Conservation (phyloP, 768 basidiomycete genomes). For the Amanita molliuscula region DNA sequence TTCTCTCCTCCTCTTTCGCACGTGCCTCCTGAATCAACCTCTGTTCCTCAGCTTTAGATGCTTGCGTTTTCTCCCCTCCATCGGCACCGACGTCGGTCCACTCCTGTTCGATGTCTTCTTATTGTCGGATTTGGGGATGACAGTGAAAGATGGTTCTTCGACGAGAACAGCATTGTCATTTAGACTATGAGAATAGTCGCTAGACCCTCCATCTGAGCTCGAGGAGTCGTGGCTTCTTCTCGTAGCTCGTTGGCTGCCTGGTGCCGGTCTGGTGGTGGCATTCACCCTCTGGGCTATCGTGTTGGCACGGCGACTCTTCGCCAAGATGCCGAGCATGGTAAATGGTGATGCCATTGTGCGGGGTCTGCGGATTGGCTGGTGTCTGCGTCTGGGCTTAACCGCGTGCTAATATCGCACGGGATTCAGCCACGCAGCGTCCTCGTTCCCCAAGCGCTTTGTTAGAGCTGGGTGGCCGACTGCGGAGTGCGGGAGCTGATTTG, state of each 20-base stretch:
- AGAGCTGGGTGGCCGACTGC: neutral
- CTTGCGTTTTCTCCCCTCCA: neutral
- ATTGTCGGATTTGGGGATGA: neutral
- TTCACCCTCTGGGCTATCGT: neutral
- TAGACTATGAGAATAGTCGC: neutral
- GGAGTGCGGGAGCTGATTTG: neutral
- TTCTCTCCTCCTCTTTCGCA: neutral
- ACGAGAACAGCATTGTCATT: neutral
- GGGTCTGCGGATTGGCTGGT: neutral
- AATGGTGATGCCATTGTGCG: constrained; percentile 3
- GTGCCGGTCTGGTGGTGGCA: neutral
- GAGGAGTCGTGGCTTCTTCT: neutral
- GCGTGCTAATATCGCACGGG: neutral
- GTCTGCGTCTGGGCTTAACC: neutral
- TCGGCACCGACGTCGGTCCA: constrained; percentile 4
- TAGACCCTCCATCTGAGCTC: neutral
- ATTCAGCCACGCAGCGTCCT: neutral
- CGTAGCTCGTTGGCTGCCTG: neutral
- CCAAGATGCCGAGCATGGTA: constrained; percentile 2
- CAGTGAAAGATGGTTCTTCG: constrained; percentile 4
- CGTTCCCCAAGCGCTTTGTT: neutral
- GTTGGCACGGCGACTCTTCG: constrained; percentile 1
- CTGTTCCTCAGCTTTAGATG: neutral
- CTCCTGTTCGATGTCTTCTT: constrained; percentile 3
- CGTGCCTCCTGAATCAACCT: neutral